Percentiles rank a stretch among this genome's conserved stretches.
Conservation (phyloP, 371 early-diverging fungal genomes). For the Circinella minor region DNA sequence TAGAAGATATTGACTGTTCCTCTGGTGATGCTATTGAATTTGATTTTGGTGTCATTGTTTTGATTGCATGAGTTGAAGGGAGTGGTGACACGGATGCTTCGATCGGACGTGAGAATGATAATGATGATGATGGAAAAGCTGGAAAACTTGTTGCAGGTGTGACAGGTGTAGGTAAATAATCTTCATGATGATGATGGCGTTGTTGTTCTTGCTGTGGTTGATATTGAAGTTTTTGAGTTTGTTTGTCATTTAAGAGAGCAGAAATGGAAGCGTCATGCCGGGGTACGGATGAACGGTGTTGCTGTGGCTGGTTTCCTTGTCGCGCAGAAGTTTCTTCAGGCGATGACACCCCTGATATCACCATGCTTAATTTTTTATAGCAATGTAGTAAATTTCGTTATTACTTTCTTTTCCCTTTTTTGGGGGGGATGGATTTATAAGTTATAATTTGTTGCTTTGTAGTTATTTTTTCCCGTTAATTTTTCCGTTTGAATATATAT, state of each 20-base stretch:
- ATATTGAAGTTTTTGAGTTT: neutral
- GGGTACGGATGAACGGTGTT: neutral
- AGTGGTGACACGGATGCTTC: neutral
- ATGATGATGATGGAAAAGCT: neutral
- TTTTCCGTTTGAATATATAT: too few species aligned
- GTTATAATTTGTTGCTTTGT: too few species aligned
- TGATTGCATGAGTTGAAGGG: neutral
- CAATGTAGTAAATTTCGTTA: too few species aligned
- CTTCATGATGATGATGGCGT: slow-evolving; percentile 7
- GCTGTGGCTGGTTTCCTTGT: slow-evolving; percentile 6
- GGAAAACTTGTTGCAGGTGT: slow-evolving; percentile 26
- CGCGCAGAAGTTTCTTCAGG: slow-evolving; percentile 4
- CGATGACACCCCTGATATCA: slow-evolving; percentile 8
- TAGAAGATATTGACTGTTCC: neutral
- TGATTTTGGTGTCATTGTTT: too few species aligned
- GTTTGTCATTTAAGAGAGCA: slow-evolving; percentile 13
- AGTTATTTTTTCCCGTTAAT: too few species aligned
- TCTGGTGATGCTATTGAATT: neutral
- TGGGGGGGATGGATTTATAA: too few species aligned
- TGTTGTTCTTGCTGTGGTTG: neutral
- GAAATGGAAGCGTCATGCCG: slow-evolving; percentile 13
- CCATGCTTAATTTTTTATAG: slow-evolving; percentile 3
- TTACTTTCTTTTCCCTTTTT: too few species aligned
- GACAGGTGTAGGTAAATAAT: slow-evolving; percentile 30
- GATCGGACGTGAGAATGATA: neutral